Evolutionary conservation across 345 rosid species (phyloP).

Genomic region (Garcia nutans): DNA sequence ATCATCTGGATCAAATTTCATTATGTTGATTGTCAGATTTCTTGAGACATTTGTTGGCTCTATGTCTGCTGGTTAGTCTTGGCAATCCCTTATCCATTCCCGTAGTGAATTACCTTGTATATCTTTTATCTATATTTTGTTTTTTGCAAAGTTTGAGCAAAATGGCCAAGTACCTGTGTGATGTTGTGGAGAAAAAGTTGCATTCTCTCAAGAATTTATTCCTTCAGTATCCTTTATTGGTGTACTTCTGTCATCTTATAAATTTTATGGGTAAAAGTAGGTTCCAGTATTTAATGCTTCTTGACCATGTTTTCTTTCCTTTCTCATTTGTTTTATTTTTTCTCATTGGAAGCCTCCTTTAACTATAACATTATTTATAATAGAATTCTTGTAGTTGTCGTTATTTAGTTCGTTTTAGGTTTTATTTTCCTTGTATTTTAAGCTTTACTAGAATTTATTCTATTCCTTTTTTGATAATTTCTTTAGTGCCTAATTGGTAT

Average conservation of each 20-base stretch:
- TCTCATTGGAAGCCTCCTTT: too few species aligned
- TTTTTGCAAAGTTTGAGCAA: not conserved
- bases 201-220: not conserved
- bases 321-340: too few species aligned
- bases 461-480: too few species aligned
- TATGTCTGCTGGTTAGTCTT: conserved; percentile 80
- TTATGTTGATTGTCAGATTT: conserved; percentile 85
- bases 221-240: not conserved
- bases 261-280: too few species aligned
- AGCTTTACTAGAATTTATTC: too few species aligned
- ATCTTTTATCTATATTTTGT: not conserved
- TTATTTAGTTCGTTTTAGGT: too few species aligned
- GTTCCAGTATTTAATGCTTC: too few species aligned
- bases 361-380: too few species aligned
- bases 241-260: not conserved
- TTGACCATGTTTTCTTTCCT: not conserved
- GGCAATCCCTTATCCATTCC: conserved; percentile 19
- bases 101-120: not conserved
- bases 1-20: conserved; percentile 63
- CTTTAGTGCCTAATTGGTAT: too few species aligned
- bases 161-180: not conserved
- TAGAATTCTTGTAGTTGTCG: too few species aligned
- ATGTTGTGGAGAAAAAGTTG: not conserved
- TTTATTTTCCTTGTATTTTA: too few species aligned
- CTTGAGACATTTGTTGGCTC: conserved; percentile 98